Conservation (phyloP, 2,329 filamentous ascomycete genomes). For the Emmonsia crescens region DNA sequence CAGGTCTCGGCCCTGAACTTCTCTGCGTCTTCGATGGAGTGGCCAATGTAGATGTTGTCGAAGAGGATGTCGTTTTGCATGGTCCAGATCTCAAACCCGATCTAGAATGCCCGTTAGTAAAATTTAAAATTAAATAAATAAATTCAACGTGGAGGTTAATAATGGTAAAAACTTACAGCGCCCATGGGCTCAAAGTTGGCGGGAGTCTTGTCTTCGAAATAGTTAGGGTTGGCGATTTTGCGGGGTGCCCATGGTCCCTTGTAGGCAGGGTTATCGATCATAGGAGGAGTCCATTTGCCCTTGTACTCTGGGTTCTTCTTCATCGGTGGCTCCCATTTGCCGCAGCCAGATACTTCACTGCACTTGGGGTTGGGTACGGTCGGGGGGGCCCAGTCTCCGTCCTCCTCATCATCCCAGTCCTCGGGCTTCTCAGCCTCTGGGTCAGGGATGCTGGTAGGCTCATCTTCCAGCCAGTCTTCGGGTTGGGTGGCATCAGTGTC, state of each 20-base stretch:
- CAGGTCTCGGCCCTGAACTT: conserved; percentile 84
- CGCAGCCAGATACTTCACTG: conserved; percentile 83
- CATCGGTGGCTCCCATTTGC: conserved; percentile 81
- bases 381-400: conserved; percentile 91
- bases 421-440: conserved; percentile 95
- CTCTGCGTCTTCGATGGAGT: conserved; percentile 86
- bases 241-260: conserved; percentile 90
- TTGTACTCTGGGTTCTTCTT: conserved; percentile 96
- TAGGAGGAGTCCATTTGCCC: conserved; percentile 92
- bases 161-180: conserved; percentile 57
- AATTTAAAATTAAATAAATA: not conserved
- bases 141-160: not conserved
- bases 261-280: conserved; percentile 95
- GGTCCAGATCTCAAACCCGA: conserved; percentile 99
- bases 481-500: conserved; percentile 86
- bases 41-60: conserved; percentile 99
- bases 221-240: conserved; percentile 95
- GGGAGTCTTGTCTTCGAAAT: conserved; percentile 93
- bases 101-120: conserved; percentile 39
- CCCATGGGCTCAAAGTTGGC: conserved; percentile 97
- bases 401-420: conserved; percentile 99
- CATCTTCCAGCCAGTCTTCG: conserved; percentile 90
- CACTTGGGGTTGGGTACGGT: conserved; percentile 95
- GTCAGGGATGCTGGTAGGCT: conserved; percentile 72
- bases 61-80: conserved; percentile 99